Evolutionary conservation across 2,329 filamentous ascomycete genomes (phyloP).

Genomic region (Sarocladium strictum): DNA sequence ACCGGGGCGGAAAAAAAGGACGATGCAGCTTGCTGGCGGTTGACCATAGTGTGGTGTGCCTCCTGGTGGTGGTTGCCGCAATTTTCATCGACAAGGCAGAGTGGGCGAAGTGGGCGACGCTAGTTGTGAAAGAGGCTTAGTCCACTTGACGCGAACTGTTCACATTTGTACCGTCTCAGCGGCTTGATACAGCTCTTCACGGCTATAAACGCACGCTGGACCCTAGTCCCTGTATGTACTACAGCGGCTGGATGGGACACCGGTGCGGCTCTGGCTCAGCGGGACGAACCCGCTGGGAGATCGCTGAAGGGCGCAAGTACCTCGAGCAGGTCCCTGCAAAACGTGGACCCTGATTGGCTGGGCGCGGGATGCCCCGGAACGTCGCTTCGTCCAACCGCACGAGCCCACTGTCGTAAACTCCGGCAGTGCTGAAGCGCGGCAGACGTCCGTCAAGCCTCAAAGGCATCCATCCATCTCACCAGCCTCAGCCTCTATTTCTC

Average conservation of each 20-base stretch:
- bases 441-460: neutral
- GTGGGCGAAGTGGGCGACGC: slow-evolving; percentile 31
- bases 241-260: neutral
- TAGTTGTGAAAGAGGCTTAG: slow-evolving; percentile 21
- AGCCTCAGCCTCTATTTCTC: too few relatives aligned
- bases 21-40: slow-evolving; percentile 16
- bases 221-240: neutral
- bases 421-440: neutral
- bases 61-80: slow-evolving; percentile 34
- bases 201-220: neutral
- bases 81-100: slow-evolving; percentile 31
- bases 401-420: slow-evolving; percentile 3
- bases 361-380: slow-evolving; percentile 2
- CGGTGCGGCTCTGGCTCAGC: neutral
- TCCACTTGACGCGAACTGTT: neutral
- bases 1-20: slow-evolving; percentile 27
- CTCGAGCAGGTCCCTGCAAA: neutral
- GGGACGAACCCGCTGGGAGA: neutral
- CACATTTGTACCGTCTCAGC: neutral
- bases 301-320: neutral
- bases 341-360: neutral
- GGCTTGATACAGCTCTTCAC: neutral
- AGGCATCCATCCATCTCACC: too few relatives aligned
- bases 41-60: neutral
- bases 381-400: neutral